Evolutionary conservation across 768 basidiomycete genomes (phyloP).

Genomic region (Grammothele lineata): DNA sequence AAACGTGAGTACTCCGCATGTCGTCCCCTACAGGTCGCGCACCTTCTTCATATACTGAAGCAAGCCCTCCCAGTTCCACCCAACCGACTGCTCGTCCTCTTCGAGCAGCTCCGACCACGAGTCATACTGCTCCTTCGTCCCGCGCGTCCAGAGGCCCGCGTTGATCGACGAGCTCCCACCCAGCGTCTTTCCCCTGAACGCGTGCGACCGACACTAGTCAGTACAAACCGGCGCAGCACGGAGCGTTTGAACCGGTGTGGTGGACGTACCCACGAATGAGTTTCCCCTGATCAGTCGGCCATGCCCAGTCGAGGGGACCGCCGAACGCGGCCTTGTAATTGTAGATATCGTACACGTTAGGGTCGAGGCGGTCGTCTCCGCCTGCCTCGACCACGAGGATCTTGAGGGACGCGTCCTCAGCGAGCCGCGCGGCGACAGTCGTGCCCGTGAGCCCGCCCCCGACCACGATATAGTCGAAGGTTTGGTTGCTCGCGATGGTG

Average conservation of each 20-base stretch:
- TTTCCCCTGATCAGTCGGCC: constrained; percentile 1
- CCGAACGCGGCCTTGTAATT: constrained; percentile 40
- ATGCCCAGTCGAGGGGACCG: constrained; percentile 31
- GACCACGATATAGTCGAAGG: constrained; percentile 16
- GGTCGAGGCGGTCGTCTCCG: constrained; percentile 39
- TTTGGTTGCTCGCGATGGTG: not conserved
- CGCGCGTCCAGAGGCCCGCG: not conserved
- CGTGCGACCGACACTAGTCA: not conserved
- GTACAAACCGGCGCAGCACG: too few relatives aligned
- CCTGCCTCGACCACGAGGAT: constrained; percentile 11
- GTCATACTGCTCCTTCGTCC: constrained; percentile 1
- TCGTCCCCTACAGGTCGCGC: not conserved
- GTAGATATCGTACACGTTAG: constrained; percentile 43
- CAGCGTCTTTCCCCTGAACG: constrained; percentile 39
- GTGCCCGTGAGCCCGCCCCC: constrained; percentile 5
- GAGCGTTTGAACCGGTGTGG: too few relatives aligned
- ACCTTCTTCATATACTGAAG: constrained; percentile 21
- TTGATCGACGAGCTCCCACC: constrained; percentile 28
- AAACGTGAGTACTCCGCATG: not conserved
- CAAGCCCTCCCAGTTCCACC: constrained; percentile 23
- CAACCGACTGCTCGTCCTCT: not conserved
- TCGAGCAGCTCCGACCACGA: constrained; percentile 15
- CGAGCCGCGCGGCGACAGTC: constrained; percentile 10
- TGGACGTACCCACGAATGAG: constrained; percentile 28
- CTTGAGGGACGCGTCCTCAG: constrained; percentile 5